Evolutionary conservation across 192 early-diverging fungal species (phyloP).

Genomic region (Neocallimastix lanati): DNA sequence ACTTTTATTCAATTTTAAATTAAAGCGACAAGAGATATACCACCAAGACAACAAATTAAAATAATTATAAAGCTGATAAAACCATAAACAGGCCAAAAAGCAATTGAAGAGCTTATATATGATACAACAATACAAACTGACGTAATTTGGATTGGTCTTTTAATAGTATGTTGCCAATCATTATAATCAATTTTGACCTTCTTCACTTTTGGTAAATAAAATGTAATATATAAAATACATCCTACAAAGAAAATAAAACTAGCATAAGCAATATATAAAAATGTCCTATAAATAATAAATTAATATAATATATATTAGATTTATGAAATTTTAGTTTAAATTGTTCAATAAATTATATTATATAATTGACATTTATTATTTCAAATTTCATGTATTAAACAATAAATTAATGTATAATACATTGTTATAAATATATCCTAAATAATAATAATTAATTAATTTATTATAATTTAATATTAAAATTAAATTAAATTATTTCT

Average conservation of each 20-base stretch:
- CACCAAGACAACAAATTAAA: neutral
- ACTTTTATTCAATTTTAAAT: neutral
- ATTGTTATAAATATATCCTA: too few species aligned
- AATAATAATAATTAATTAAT: too few species aligned
- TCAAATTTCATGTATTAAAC: too few species aligned
- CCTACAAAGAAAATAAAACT: neutral
- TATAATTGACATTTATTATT: too few species aligned
- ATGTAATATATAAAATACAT: neutral
- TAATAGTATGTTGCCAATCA: neutral
- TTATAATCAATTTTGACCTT: neutral
- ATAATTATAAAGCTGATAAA: neutral
- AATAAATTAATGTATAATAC: too few species aligned
- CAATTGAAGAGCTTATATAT: neutral
- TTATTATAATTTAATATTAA: too few species aligned
- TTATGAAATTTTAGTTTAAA: too few species aligned
- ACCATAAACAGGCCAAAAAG: neutral
- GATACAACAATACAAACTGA: neutral
- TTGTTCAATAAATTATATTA: too few species aligned
- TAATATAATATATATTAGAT: too few species aligned
- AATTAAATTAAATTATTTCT: too few species aligned
- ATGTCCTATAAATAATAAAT: neutral
- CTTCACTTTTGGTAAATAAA: neutral
- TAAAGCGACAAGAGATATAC: neutral
- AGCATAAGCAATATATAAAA: neutral
- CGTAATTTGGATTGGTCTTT: neutral